Base-by-base conservation (phyloP, 2,329 filamentous ascomycete species). In the Colletotrichum sansevieriae region DNA sequence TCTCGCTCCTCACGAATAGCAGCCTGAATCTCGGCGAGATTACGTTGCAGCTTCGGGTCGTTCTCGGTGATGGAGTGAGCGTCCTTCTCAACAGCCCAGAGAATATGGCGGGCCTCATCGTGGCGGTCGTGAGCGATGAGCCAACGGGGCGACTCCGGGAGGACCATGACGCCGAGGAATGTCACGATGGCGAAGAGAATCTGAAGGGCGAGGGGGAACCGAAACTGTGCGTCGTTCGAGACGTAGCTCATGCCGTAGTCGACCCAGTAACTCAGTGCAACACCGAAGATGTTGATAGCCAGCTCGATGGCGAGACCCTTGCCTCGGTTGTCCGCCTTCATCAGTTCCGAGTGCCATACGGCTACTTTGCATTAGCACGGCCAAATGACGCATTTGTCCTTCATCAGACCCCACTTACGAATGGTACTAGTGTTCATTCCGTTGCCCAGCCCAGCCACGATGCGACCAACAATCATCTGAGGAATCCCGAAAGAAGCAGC, bases 391-490 rank as follows among this genome's bases (percentile, higher is more conserved):
- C 4, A 4, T 13, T 2, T n/a, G 1, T 12, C 6, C 22, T 5
- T 11, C 18, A n/a, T 15, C 8, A 2, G 12, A 18, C 3, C n/a
- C 20, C 1, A 71, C 70, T 79, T 70, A 72, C 79, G 78, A 18
- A 80, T 80, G 1, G 84, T 86, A 41, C 83, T 81, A 2, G 84
- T 85, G 58, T 85, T 86, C 75, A 82, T 74, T 11, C 82, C 76
- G 29, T 81, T 83, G 2, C 83, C 83, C 3, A 84, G 59, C 2
- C 83, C 83, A 6, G 79, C 80, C 20, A 85, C 77, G 22, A 84
- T 77, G 2, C 83, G 77, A 0, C 81, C 82, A 13, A 81, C 77
- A 13, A 85, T 80, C 41, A 85, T 77, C 63, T 85, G 83, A 1
- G 77, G 75, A 2, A 82, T 71, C 0, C 75, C 77, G 10, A 82